Base-by-base conservation (phyloP, 1,139 yeast species). In the Hanseniaspora gamundiae region DNA sequence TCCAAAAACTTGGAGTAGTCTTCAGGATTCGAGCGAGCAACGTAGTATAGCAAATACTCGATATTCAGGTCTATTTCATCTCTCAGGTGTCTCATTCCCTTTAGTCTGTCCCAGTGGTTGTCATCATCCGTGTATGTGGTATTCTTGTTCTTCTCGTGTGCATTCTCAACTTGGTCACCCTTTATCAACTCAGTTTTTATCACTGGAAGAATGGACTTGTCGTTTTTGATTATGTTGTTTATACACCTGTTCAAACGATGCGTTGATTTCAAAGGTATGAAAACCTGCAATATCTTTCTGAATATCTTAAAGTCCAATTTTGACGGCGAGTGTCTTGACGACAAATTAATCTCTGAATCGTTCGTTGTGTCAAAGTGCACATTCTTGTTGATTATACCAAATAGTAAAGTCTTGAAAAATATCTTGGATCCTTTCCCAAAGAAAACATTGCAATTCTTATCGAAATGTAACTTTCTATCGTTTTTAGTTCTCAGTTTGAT, bases 1-100 rank as follows among this genome's bases (percentile, higher is more conserved):
- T 41, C 43, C 27, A 44, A 44, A 29, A 44, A 44, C 2, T 33
- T 24, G 35, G 27, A 38, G 16, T 44, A 44, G 3, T 44, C 46
- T 2, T 28, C 27, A 6, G 27, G 22, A 26, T 44, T 44, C 2
- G 44, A 38, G n/a, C 2, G 11, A 10, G 46, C 39, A 27, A 44
- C 13, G 27, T 40, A 38, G 3, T 35, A 35, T 17, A 44, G 22
- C 13, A 44, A 20, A 27, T 44, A 44, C n/a, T 44, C 46, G 8
- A 41, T 22, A 26, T 41, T 36, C 4, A 31, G 19, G 24, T 44
- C 46, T 10, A 44, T 38, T 29, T 36, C 20, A 19, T 44, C 40
- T 41, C 46, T 44, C 1, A 39, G 24, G 2, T 41, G 42, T 38
- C n/a, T 35, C 40, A 41, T 36, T n/a, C 39, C 40, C 3, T 27